Percentiles rank a stretch among this genome's conserved stretches.
phyloP scores from a whole-genome alignment of 306 rosid genomes.

The Malus sylvestris region DNA sequence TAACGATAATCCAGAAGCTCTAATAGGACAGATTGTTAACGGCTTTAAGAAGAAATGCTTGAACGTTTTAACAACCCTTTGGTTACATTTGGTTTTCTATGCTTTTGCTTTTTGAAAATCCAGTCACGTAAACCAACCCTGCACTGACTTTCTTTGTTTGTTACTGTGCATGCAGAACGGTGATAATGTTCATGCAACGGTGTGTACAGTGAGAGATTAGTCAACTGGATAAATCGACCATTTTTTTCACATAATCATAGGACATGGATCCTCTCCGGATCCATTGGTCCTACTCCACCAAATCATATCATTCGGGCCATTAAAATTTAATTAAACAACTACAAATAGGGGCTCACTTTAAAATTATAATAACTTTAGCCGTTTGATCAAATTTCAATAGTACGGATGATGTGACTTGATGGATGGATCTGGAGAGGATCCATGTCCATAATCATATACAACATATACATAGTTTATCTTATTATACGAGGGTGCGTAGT shows the following conservation, averaged over 20 bases:
- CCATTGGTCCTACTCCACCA: no score
- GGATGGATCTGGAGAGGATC: no score
- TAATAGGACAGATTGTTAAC: not conserved
- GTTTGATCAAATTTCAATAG: no score
- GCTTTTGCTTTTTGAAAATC: not conserved
- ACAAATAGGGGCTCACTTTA: no score
- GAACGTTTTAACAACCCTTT: conserved; percentile 24
- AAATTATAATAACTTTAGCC: no score
- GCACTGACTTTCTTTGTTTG: not conserved
- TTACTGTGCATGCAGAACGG: not conserved
- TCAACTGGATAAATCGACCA: not conserved
- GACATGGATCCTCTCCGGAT: no score
- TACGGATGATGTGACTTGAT: no score
- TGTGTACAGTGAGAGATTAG: not conserved
- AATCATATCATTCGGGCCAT: no score
- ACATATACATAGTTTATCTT: no score
- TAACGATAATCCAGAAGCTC: not conserved
- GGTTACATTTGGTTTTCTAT: not conserved
- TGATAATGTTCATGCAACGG: not conserved
- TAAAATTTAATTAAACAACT: no score
- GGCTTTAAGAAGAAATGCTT: conserved; percentile 31
- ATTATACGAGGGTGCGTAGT: not conserved
- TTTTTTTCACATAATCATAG: no score
- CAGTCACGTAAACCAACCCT: not conserved
- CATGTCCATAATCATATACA: no score